These are phyloP conservation scores for Pseudocercospora cruenta DNA, from an alignment of 2,329 filamentous ascomycete genomes.

Conservation along the genomic window DNA sequence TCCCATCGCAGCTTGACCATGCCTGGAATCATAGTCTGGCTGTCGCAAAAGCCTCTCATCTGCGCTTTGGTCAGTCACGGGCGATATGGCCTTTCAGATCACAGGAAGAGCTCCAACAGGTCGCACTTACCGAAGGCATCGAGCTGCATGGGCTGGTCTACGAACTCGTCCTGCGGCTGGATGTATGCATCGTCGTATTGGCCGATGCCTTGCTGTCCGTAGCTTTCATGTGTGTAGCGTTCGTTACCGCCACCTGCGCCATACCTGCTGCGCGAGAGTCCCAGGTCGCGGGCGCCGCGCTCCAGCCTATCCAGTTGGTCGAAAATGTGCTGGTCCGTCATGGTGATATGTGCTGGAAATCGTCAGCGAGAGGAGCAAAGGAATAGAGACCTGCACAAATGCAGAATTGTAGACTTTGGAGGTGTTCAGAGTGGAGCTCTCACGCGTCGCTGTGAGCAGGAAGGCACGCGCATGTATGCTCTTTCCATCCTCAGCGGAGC, in stretches of 20 bases:
- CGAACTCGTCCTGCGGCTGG: constrained; percentile 14
- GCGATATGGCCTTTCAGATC: neutral
- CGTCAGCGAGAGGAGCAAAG: neutral
- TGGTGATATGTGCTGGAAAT: neutral
- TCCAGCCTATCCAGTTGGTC: constrained; percentile 35
- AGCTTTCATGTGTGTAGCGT: constrained; percentile 18
- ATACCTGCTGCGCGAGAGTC: constrained; percentile 8
- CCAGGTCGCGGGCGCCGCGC: constrained; percentile 23
- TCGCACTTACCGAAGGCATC: constrained; percentile 54
- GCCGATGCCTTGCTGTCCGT: neutral
- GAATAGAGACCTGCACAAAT: neutral
- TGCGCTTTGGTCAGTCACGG: constrained; percentile 28
- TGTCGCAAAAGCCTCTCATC: constrained; percentile 42
- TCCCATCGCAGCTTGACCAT: constrained; percentile 41
- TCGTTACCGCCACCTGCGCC: neutral
- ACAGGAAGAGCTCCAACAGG: neutral
- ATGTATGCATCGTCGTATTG: constrained; percentile 2
- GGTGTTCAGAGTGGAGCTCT: neutral
- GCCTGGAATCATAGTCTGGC: constrained; percentile 38
- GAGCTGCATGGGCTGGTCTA: constrained; percentile 34
- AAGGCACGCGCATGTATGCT: constrained; percentile 14
- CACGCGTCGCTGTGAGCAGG: neutral
- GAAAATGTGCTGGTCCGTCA: constrained; percentile 33
- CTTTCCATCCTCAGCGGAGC: constrained; percentile 1
- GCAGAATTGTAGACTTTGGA: neutral